Evolutionary conservation across 495 filamentous ascomycete genomes (phyloP), one percentile per base, ranked within the genome.

Genomic region (Aspergillus campestris): DNA sequence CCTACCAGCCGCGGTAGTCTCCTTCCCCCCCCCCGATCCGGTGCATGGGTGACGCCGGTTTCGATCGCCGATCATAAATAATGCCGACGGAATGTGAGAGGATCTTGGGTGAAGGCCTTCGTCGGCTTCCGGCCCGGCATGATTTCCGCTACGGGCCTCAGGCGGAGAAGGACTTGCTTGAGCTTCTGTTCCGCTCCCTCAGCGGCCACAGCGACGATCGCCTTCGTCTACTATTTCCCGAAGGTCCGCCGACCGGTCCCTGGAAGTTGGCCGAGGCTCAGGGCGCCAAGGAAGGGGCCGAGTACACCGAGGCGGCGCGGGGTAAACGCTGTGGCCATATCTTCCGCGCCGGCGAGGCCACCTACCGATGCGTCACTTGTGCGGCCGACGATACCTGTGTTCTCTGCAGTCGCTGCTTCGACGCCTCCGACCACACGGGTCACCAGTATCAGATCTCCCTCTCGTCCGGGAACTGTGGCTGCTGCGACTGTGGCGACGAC

Each of bases 301-400:
- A 98, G 61, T 98, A 97, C 62, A 94, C 86, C 40, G 86, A 87
- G 50, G 84, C 84, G 29, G 92, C 94, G 36, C 79, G 90, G 53
- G 92, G 92, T 40, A 94, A 91, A 61, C 81, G 87, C n/a, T 98
- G 92, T 59, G 92, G 92, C 7, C 92, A 98, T 70, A 97, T 98
- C 49, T 94, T 97, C 73, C 84, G 87, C 61, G 73, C 73, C 27
- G 92, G 90, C 2, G 92, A 98, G 67, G 87, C 89, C 34, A 88
- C 89, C 32, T 98, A 96, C 56, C 78, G 83, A 40, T 98, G 92
- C 73, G 84, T 86, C 60, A 96, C 91, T 12, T 98, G 92, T 59
- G 86, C 86, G 31, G 74, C 81, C 38, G 88, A 94, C 57, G 86
- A 91, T 53, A 92, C 87, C 0, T 90, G 85, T 52, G 86, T 87